Evolutionary conservation across 1,139 yeast genomes (phyloP).

Genomic region (Hansenula lynferdii): DNA sequence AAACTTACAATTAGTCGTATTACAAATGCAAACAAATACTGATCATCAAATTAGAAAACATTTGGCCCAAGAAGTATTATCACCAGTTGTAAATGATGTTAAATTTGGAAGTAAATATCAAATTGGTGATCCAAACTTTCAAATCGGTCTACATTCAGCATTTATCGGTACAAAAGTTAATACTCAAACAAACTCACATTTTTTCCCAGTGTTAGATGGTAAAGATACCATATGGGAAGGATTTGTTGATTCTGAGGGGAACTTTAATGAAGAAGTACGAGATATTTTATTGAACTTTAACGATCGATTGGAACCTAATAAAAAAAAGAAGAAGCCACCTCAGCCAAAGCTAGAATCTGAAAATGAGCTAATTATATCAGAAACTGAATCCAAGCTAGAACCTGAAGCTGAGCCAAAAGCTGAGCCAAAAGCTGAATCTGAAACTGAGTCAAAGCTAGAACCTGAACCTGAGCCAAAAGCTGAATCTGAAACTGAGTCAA

Average conservation of each 20-base stretch:
- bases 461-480: constrained; percentile 9
- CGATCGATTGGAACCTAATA: too few species aligned
- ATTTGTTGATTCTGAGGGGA: constrained; percentile 1
- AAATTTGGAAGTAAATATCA: constrained; percentile 16
- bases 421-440: too few species aligned
- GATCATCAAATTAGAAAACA: constrained; percentile 42
- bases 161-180: background rate
- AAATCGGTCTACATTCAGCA: constrained; percentile 18
- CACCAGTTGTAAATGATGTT: constrained; percentile 26
- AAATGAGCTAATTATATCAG: too few species aligned
- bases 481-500: constrained; percentile 14
- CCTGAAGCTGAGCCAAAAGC: constrained; percentile 1
- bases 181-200: background rate
- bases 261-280: constrained; percentile 11
- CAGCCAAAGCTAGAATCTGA: too few species aligned
- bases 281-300: too few species aligned
- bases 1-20: constrained; percentile 16
- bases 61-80: constrained; percentile 16
- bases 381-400: constrained; percentile 1
- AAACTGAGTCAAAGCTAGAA: too few species aligned
- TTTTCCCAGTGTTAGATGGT: constrained; percentile 1
- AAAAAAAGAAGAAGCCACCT: too few species aligned
- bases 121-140: background rate
- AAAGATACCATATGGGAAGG: constrained; percentile 13
- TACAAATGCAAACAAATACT: constrained; percentile 38